phyloP scores from a whole-genome alignment of 176 grass and related monocot species.

The Otatea glauca region DNA sequence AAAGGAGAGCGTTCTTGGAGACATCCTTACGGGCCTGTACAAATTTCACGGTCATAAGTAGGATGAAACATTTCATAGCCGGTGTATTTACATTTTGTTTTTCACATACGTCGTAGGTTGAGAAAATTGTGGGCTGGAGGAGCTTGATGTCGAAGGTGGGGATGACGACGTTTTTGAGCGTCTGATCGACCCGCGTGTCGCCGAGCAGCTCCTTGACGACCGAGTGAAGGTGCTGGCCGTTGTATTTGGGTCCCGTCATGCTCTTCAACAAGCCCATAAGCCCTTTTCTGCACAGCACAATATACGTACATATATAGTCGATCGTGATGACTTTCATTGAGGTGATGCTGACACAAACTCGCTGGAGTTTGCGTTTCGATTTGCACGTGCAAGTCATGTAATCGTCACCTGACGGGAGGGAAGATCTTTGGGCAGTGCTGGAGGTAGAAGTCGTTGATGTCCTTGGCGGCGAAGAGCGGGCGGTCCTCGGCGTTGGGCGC shows the following conservation, averaged over 20 bases:
- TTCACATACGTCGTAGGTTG: conserved; percentile 35
- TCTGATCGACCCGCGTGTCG: conserved; percentile 6
- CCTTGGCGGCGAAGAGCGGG: conserved; percentile 56
- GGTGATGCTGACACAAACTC: not conserved
- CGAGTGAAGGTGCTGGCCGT: conserved; percentile 51
- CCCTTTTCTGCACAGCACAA: not conserved
- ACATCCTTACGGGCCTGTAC: conserved; percentile 1
- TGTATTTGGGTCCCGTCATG: conserved; percentile 23
- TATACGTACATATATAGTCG: too few relatives aligned
- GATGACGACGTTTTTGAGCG: conserved; percentile 47
- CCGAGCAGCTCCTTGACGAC: conserved; percentile 36
- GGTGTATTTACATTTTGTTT: too few relatives aligned
- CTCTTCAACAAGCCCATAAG: not conserved
- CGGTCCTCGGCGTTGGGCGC: not conserved
- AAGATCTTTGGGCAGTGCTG: conserved; percentile 53
- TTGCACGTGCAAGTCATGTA: not conserved
- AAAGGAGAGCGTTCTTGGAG: conserved; percentile 54
- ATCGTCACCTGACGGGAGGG: conserved; percentile 12
- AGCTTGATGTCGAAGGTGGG: conserved; percentile 67
- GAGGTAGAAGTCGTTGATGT: conserved; percentile 58
- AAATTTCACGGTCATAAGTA: not conserved
- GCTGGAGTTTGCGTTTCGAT: not conserved
- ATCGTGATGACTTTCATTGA: not conserved
- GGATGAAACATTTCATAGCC: not conserved
- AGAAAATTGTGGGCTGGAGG: conserved; percentile 60